Evolutionary conservation across 345 rosid genomes (phyloP).

Genomic region (Carallia brachiata): DNA sequence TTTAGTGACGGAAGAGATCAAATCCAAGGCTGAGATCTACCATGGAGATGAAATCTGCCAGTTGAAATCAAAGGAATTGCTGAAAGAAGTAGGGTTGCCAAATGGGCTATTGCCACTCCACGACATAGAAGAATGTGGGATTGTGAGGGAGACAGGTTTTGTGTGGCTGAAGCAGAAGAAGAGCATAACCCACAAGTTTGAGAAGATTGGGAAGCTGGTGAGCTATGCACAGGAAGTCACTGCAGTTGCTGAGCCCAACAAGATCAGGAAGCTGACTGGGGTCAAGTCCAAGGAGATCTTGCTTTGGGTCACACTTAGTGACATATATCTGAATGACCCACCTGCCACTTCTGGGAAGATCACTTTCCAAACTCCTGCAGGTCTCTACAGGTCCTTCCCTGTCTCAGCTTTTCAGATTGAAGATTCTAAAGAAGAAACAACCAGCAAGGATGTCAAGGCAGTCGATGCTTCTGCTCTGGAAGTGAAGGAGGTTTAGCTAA

Average conservation of each 20-base stretch:
- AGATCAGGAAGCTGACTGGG: conserved; percentile 92
- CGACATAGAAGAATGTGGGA: conserved; percentile 77
- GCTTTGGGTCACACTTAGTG: conserved; percentile 60
- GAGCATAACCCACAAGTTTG: conserved; percentile 70
- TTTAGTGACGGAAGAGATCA: conserved; percentile 61
- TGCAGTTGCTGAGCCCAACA: conserved; percentile 50
- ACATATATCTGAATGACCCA: conserved; percentile 56
- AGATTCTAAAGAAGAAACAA: conserved; percentile 27
- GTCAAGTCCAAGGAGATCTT: conserved; percentile 86
- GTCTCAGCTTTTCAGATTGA: conserved; percentile 61
- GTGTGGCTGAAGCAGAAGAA: conserved; percentile 93
- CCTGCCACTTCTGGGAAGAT: conserved; percentile 42
- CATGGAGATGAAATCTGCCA: conserved; percentile 66
- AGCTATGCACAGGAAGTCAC: conserved; percentile 71
- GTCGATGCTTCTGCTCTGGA: conserved; percentile 14
- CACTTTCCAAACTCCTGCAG: conserved; percentile 71
- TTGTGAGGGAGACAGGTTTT: conserved; percentile 67
- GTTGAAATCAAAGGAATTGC: conserved; percentile 55
- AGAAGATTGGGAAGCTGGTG: conserved; percentile 53
- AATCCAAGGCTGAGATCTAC: conserved; percentile 71
- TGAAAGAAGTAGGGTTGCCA: conserved; percentile 60
- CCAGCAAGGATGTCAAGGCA: conserved; percentile 24
- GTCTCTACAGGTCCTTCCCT: conserved; percentile 69
- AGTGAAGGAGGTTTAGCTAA: conserved; percentile 15
- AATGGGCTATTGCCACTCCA: conserved; percentile 73